Evolutionary conservation across 192 early-diverging fungal genomes (phyloP).

Genomic region (Powellomyces hirtus): DNA sequence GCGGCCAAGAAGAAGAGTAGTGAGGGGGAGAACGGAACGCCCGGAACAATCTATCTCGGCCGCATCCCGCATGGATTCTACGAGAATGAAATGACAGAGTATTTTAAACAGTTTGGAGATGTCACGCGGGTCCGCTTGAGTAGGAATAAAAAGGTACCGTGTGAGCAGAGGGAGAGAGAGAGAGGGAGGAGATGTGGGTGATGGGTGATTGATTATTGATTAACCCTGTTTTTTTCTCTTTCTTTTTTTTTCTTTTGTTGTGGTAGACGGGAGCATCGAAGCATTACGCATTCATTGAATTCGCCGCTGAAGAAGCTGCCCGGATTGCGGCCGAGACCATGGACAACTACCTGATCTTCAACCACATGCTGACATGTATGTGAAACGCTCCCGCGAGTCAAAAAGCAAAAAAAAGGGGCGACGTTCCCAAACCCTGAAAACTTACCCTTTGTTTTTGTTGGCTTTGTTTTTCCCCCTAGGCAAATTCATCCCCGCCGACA

Average conservation of each 20-base stretch:
- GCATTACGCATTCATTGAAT: constrained; percentile 96
- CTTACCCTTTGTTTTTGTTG: neutral
- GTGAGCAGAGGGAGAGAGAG: neutral
- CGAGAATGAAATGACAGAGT: constrained; percentile 84
- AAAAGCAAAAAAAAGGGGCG: too few relatives aligned
- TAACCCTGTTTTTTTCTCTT: too few relatives aligned
- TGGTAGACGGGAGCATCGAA: constrained; percentile 78
- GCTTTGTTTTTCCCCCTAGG: constrained; percentile 1
- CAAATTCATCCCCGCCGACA: constrained; percentile 63
- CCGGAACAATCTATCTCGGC: constrained; percentile 84
- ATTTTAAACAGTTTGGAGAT: constrained; percentile 93
- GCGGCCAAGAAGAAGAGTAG: neutral
- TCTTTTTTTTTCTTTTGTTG: neutral
- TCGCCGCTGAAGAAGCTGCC: constrained; percentile 75
- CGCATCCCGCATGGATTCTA: constrained; percentile 96
- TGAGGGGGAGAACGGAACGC: constrained; percentile 1
- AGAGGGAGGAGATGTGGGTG: neutral
- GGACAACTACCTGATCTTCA: constrained; percentile 90
- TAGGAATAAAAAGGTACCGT: constrained; percentile 72
- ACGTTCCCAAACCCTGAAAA: neutral
- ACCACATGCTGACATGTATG: constrained; percentile 76
- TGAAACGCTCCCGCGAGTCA: constrained; percentile 6
- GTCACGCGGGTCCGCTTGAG: constrained; percentile 75
- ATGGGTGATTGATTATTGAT: neutral
- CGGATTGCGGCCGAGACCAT: constrained; percentile 92